Evolutionary conservation across 208 protist species (phyloP), one percentile per base, ranked within the genome.

Genomic region (Crithidia brevicula): DNA sequence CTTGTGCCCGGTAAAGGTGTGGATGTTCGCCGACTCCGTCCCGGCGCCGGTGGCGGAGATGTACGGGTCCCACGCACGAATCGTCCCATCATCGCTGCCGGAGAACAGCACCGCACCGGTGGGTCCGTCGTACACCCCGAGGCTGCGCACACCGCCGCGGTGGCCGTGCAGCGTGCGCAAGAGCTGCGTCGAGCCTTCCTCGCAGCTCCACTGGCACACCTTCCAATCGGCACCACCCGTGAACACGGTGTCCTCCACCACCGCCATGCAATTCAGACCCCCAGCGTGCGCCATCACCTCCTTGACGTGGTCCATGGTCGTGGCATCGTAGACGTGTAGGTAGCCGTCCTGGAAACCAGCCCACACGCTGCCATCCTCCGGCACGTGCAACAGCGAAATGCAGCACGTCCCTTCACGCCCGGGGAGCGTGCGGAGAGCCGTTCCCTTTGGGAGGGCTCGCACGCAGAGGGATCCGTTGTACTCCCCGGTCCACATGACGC

Each of bases 51-150:
- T 30, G n/a, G 31, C 43, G 4, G 58, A 53, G 3, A 47, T 56
- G 71, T 93, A 91, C 20, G 88, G 88, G 67, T 94, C 82, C 89
- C 91, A 96, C n/a, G 84, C 88, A 9, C 74, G 63, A 16, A 94
- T 77, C 3, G 85, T 86, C 38, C 83, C 79, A 50, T 96, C 91
- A 50, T 94, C 87, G 56, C 82, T 82, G 54, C 91, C 88, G 23
- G 88, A 92, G 77, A 96, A 93, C 7, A 96, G 63, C 16, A 94
- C 75, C 2, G 79, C 72, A 13, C 85, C 88, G 11, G 83, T 91
- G 4, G 76, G 56, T 3, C 83, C 88, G 45, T 74, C 66, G 74
- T 87, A 91, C 22, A 74, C 30, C 45, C 58, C 63, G 36, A 94
- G 52, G 69, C 68, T 79, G 45, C 86, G 85, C 20, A 96, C 88